Conservation (phyloP, 495 filamentous ascomycete species). For the Cairneyella variabilis region DNA sequence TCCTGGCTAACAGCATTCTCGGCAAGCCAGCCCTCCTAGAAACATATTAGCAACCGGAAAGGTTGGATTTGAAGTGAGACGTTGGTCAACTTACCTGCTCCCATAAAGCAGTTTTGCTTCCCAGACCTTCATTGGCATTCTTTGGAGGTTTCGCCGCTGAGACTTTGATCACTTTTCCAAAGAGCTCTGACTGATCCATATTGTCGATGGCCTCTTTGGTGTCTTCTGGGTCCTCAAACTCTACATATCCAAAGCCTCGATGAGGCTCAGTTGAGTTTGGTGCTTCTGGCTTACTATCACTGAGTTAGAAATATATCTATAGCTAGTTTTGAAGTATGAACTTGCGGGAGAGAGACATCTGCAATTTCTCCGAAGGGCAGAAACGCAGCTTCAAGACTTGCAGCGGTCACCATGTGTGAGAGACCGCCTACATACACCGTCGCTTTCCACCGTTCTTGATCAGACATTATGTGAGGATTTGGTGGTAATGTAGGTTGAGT, state of each 20-base stretch:
- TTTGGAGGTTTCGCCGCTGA: slow-evolving; percentile 90
- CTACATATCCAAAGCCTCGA: slow-evolving; percentile 93
- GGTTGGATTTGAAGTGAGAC: slow-evolving; percentile 3
- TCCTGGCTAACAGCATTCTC: slow-evolving; percentile 89
- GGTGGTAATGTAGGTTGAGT: not conserved
- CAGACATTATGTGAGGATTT: slow-evolving; percentile 19
- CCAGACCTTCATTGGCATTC: slow-evolving; percentile 78
- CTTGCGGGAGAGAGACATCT: slow-evolving; percentile 73
- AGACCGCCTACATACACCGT: slow-evolving; percentile 92
- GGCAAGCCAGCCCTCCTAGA: slow-evolving; percentile 86
- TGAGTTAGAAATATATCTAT: slow-evolving; percentile 24
- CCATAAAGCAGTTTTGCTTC: slow-evolving; percentile 95
- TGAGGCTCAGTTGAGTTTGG: slow-evolving; percentile 62
- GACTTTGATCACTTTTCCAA: slow-evolving; percentile 87
- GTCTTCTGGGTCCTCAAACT: slow-evolving; percentile 83
- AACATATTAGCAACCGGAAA: slow-evolving; percentile 19
- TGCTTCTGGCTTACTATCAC: slow-evolving; percentile 41
- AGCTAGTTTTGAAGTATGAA: slow-evolving; percentile 33
- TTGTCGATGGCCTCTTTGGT: slow-evolving; percentile 97
- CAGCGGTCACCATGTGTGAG: slow-evolving; percentile 67
- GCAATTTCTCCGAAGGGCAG: slow-evolving; percentile 93
- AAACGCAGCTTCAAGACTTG: slow-evolving; percentile 83
- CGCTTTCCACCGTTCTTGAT: slow-evolving; percentile 69
- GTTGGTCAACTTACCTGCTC: slow-evolving; percentile 68
- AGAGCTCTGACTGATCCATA: slow-evolving; percentile 97